Base-by-base conservation (phyloP, 176 grass and related monocot genomes). In the Phoenix roebelenii region DNA sequence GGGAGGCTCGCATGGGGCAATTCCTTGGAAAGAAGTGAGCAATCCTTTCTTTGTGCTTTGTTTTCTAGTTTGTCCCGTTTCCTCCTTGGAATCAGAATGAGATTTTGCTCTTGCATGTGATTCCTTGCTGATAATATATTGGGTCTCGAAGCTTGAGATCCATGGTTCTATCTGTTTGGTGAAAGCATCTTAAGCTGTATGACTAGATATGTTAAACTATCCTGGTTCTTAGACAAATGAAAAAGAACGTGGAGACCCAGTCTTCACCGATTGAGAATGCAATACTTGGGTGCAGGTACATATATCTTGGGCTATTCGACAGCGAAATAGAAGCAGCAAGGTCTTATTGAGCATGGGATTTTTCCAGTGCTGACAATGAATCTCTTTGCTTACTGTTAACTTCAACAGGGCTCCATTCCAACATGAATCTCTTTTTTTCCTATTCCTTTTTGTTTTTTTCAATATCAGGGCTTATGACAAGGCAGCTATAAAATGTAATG, bases 281-380 rank as follows among this genome's bases (percentile, higher is more conserved):
- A 65, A 74, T 88, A 51, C 75, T 88, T 85, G 82, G 84, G 74
- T 98, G 93, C 93, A 98, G 93, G 88, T 98, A 98, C 93, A 98
- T 98, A 85, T 98, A 98, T 92, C 93, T 98, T 72, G 93, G 93
- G 79, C 84, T 98, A 81, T 98, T 98, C 88, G 88, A 98, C 93
- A 98, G 71, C 66, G 87, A 98, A 92, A 81, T 81, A 85, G 93
- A 92, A 82, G 93, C 93, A 78, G 93, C 93, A 89, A 98, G 87
- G 93, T 98, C 70, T 3, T 73, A 52, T 58, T 81, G 48, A 80
- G 80, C 75, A 82, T 86, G 75, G 75, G 75, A 85, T 71, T 85
- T 79, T 74, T 64, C 66, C 62, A 66, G 69, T 86, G 61, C 69
- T 81, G 49, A 50, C 63, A 65, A 66, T 52, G 59, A n/a, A 61